phyloP scores from a whole-genome alignment of 1,284 basidiomycete genomes.

The Polyporus tsugae region DNA sequence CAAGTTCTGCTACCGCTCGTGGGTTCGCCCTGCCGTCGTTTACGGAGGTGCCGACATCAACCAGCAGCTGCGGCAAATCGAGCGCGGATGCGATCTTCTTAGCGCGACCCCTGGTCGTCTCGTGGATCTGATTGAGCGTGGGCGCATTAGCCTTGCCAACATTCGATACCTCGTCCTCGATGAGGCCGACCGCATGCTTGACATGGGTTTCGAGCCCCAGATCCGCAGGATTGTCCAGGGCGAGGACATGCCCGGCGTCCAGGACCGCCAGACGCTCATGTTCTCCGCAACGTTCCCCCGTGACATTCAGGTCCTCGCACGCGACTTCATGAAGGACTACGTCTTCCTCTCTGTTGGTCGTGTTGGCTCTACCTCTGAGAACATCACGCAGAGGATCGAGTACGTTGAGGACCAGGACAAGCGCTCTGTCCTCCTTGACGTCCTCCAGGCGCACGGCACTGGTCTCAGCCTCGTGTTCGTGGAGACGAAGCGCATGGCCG shows the following conservation, averaged over 20 bases:
- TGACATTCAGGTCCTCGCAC: conserved; percentile 97
- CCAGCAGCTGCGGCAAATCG: conserved; percentile 92
- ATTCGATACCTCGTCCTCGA: conserved; percentile 98
- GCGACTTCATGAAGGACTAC: conserved; percentile 96
- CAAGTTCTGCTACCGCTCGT: conserved; percentile 99
- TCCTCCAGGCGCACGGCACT: conserved; percentile 80
- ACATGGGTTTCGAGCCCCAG: conserved; percentile 99
- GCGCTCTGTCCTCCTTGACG: conserved; percentile 94
- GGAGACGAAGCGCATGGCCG: conserved; percentile 99
- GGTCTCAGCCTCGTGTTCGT: conserved; percentile 96
- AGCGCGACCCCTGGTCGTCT: conserved; percentile 99
- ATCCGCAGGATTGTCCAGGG: conserved; percentile 98
- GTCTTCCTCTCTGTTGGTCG: conserved; percentile 99
- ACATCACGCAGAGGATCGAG: conserved; percentile 99
- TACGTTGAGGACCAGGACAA: conserved; percentile 99
- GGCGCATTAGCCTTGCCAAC: conserved; percentile 95
- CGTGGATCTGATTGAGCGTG: conserved; percentile 98
- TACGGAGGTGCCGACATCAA: conserved; percentile 99
- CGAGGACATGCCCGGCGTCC: conserved; percentile 96
- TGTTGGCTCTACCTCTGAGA: conserved; percentile 98
- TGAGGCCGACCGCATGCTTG: conserved; percentile 99
- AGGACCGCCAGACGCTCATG: conserved; percentile 98
- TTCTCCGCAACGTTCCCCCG: conserved; percentile 99
- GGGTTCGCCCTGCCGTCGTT: conserved; percentile 98
- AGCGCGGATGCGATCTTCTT: conserved; percentile 97